These are phyloP conservation scores for Pseudofabraea citricarpa DNA, from an alignment of 2,329 filamentous ascomycete species.

Conservation along the genomic window DNA sequence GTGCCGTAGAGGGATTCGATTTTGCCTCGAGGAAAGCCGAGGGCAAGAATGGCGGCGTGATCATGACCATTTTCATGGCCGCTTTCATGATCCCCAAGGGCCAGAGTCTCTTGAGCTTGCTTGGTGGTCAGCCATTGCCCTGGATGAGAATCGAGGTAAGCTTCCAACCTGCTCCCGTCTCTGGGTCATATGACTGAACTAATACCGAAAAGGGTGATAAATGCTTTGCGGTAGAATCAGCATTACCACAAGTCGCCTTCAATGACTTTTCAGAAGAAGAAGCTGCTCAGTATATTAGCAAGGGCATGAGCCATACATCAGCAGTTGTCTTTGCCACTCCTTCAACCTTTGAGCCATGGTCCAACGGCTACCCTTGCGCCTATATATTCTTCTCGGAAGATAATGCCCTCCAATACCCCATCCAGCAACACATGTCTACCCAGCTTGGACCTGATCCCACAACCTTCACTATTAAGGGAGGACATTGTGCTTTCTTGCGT, in stretches of 20 bases:
- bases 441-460: slow-evolving; percentile 8
- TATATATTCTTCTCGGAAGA: slow-evolving; percentile 17
- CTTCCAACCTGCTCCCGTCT: neutral
- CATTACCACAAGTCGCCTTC: slow-evolving; percentile 1
- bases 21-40: neutral
- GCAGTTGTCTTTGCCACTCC: slow-evolving; percentile 8
- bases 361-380: slow-evolving; percentile 8
- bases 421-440: slow-evolving; percentile 13
- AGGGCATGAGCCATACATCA: slow-evolving; percentile 10
- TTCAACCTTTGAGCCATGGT: slow-evolving; percentile 17
- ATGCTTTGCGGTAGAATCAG: neutral
- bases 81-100: slow-evolving; percentile 6
- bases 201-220: slow-evolving; percentile 11
- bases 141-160: slow-evolving; percentile 15
- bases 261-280: slow-evolving; percentile 11
- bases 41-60: slow-evolving; percentile 3
- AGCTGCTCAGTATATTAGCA: neutral
- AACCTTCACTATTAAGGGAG: slow-evolving; percentile 9
- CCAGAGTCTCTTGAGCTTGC: slow-evolving; percentile 1
- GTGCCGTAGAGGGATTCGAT: slow-evolving; percentile 3
- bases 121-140: slow-evolving; percentile 11
- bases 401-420: slow-evolving; percentile 8
- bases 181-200: neutral
- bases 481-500: slow-evolving; percentile 16
- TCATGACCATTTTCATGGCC: slow-evolving; percentile 2